Evolutionary conservation across 176 grass and related monocot genomes (phyloP), one percentile per base, ranked within the genome.

Genomic region (Carex kokanica): DNA sequence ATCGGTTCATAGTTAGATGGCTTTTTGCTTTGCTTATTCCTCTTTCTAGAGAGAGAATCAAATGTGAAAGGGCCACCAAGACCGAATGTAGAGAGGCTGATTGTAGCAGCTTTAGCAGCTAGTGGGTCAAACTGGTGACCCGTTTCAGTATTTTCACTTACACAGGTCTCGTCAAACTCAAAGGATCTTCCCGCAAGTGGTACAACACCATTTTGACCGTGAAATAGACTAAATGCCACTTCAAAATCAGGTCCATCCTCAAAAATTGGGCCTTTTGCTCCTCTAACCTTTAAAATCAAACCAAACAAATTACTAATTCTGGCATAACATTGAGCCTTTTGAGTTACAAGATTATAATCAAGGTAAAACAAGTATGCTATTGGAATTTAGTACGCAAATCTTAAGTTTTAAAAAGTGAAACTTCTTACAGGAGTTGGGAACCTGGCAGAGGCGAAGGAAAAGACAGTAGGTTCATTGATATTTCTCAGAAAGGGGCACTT

Each of bases 231-330:
- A 72, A 99, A 99, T 67, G 96, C 89, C 78, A 79, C 88, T 81
- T 99, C 91, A 90, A 99, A 99, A 87, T 99, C 93, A 64, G 96
- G 96, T 0, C 91, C 96, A 86, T 99, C 96, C 86, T 99, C 96
- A 53, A 99, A 99, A 74, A 99, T 99, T 59, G 96, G 96, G 62
- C 96, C 96, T 64, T 95, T 93, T 29, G 87, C 95, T 91, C 91
- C 89, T 79, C 83, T 87, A 82, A 79, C 91, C 96, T 99, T 86
- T 38, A 83, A 40, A 61, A 83, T 21, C 54, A 84, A 61, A 32
- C 87, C 64, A 90, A 64, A 78, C 40, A 31, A 83, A 0, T 83
- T 38, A 69, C 84, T 88, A 53, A 90, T 78, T 40, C 5, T 16
- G 53, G 78, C 54, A 8, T 53, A 64, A 23, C 41, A 60, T 4